These are phyloP conservation scores for Saccharomyces pastorianus DNA, from an alignment of 1,139 yeast species.

Conservation along the genomic window DNA sequence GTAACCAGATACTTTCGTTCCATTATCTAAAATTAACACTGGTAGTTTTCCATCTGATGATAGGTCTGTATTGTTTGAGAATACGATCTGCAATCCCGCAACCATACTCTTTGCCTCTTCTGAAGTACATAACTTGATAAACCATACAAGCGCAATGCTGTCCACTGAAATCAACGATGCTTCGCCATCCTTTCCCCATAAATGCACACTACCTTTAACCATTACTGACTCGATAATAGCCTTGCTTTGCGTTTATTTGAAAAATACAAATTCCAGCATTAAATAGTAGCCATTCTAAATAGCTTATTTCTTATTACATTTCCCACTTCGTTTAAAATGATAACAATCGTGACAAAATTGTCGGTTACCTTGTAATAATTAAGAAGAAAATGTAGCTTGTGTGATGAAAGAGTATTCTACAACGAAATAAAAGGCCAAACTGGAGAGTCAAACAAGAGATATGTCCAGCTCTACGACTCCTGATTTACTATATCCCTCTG, in stretches of 20 bases:
- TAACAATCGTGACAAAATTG: too few species aligned
- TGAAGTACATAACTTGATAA: constrained; percentile 8
- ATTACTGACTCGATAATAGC: neutral
- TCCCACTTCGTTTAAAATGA: too few species aligned
- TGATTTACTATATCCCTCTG: neutral
- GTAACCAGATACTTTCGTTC: constrained; percentile 39
- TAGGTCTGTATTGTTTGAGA: constrained; percentile 38
- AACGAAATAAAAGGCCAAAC: neutral
- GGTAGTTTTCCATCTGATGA: constrained; percentile 54
- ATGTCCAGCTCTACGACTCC: constrained; percentile 5
- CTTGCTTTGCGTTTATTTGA: too few species aligned
- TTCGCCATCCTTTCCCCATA: constrained; percentile 25
- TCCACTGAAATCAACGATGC: constrained; percentile 27
- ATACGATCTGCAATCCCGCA: constrained; percentile 16
- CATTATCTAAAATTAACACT: constrained; percentile 33
- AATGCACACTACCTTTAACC: constrained; percentile 10
- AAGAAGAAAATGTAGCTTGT: neutral
- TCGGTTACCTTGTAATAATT: too few species aligned
- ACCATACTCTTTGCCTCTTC: constrained; percentile 3
- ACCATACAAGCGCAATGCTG: constrained; percentile 28
- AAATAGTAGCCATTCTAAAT: too few species aligned
- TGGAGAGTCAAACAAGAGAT: neutral
- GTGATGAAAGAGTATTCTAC: neutral
- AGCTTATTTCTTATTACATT: too few species aligned
- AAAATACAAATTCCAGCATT: too few species aligned